Conservation (phyloP, 108 stramenopile genomes). For the Cyclotella choctawhatcheeana region DNA sequence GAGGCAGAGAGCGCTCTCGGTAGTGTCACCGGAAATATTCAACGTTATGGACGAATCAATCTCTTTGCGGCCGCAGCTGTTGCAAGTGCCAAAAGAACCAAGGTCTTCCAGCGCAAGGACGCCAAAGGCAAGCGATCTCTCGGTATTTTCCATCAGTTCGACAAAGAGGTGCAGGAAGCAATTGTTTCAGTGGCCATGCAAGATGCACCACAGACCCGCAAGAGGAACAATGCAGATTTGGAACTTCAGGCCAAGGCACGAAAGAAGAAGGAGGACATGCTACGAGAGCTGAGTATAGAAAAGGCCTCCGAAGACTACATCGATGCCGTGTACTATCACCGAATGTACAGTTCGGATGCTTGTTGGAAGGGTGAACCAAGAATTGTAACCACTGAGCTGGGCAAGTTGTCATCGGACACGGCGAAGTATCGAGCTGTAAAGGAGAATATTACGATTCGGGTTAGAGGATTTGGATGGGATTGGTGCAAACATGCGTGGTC, state of each 20-base stretch:
- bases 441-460: conserved; percentile 32
- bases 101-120: background rate
- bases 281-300: background rate
- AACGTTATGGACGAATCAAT: conserved; percentile 19
- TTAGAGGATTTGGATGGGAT: conserved; percentile 27
- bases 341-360: conserved; percentile 11
- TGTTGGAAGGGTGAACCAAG: conserved; percentile 24
- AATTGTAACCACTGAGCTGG: conserved; percentile 17
- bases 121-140: background rate
- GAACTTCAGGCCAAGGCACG: conserved; percentile 1
- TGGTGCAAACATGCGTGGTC: too few species aligned
- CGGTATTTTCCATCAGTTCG: background rate
- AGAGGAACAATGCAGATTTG: conserved; percentile 1
- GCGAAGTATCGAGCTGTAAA: conserved; percentile 20
- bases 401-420: conserved; percentile 10
- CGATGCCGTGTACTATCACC: conserved; percentile 14
- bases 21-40: conserved; percentile 7
- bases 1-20: conserved; percentile 24
- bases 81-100: background rate
- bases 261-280: conserved; percentile 13
- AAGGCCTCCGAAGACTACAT: conserved; percentile 15
- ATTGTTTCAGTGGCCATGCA: background rate
- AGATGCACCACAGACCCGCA: conserved; percentile 15
- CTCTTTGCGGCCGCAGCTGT: conserved; percentile 1
- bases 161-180: background rate